Conservation (phyloP, 306 rosid genomes). For the Vigna mungo region DNA sequence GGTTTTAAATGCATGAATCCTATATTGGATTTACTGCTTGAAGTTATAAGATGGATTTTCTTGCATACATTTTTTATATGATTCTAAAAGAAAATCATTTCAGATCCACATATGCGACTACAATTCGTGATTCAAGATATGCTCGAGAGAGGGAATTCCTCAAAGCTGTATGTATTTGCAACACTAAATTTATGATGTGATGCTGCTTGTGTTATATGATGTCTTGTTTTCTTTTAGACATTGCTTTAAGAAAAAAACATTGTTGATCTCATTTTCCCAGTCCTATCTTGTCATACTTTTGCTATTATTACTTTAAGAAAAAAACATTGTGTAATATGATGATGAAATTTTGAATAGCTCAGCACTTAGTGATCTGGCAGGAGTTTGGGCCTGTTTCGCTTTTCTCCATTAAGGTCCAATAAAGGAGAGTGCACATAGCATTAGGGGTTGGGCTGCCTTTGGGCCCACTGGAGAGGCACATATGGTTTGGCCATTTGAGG, state of each 20-base stretch:
- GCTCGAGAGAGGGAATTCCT: conserved; percentile 93
- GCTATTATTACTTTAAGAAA: background rate
- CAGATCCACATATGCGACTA: conserved; percentile 97
- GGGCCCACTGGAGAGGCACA: too few species aligned
- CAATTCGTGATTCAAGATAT: conserved; percentile 87
- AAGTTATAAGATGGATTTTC: conserved; percentile 17
- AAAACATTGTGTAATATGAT: too few species aligned
- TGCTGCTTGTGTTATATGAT: background rate
- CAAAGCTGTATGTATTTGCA: conserved; percentile 71
- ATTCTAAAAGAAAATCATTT: conserved; percentile 27
- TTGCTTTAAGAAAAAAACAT: conserved; percentile 10
- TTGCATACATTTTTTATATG: conserved; percentile 9
- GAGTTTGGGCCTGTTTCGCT: too few species aligned
- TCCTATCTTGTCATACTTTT: conserved; percentile 22
- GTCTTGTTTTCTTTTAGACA: conserved; percentile 18
- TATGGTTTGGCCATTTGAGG: too few species aligned
- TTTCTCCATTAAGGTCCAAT: too few species aligned
- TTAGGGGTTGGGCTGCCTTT: too few species aligned
- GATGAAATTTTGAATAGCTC: too few species aligned
- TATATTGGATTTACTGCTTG: conserved; percentile 23
- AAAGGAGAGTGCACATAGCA: too few species aligned
- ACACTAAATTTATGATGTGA: conserved; percentile 10
- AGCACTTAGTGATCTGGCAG: too few species aligned
- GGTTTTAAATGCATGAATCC: conserved; percentile 21
- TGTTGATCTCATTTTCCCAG: conserved; percentile 23